Percentiles rank a stretch among this genome's conserved stretches.
Conservation (phyloP, 129 eudicot species). For the Artemisia annua region DNA sequence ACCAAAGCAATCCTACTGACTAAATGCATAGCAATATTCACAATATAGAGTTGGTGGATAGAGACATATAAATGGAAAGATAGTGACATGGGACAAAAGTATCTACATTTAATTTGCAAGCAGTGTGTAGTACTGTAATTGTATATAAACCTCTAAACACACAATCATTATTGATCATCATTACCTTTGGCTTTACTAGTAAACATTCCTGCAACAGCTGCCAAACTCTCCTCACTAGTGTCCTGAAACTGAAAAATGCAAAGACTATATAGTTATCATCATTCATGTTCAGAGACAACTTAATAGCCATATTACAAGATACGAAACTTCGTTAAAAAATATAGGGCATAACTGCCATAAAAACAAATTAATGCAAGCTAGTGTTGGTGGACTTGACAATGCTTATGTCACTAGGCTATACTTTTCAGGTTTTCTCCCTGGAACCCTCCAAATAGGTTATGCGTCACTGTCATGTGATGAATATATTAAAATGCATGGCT, state of each 20-base stretch:
- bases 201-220: conserved; percentile 99
- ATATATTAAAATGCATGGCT: background rate
- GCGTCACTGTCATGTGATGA: background rate
- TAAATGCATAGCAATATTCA: too few relatives aligned
- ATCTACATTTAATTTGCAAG: background rate
- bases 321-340: conserved; percentile 11
- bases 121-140: conserved; percentile 5
- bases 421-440: conserved; percentile 3
- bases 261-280: conserved; percentile 6
- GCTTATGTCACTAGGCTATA: background rate
- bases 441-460: conserved; percentile 6
- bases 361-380: background rate
- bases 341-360: background rate
- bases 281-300: background rate
- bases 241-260: conserved; percentile 63
- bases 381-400: background rate
- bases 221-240: conserved; percentile 96
- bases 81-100: conserved; percentile 8
- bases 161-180: background rate
- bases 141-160: conserved; percentile 10
- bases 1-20: too few relatives aligned
- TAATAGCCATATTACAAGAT: conserved; percentile 10
- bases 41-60: background rate
- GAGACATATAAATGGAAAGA: conserved; percentile 9
- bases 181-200: conserved; percentile 98